Conservation (phyloP, 768 basidiomycete species). For the Podaxis sp. region DNA sequence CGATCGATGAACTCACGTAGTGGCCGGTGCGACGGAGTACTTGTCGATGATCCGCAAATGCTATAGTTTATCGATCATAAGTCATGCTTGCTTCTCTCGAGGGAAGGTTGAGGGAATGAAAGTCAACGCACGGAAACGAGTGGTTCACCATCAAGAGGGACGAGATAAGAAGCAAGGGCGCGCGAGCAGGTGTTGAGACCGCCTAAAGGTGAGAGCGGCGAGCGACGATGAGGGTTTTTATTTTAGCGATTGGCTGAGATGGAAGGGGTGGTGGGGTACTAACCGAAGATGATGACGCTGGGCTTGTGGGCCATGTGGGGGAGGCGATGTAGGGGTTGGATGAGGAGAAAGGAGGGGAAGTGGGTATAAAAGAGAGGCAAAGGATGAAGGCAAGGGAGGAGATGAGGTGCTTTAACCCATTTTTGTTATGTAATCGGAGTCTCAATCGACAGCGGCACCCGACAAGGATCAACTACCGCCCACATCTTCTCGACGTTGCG, state of each 20-base stretch:
- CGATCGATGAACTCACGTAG: slow-evolving; percentile 27
- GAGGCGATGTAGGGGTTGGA: neutral
- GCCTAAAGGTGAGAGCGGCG: slow-evolving; percentile 41
- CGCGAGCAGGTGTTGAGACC: slow-evolving; percentile 81
- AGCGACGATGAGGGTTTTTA: neutral
- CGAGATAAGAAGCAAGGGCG: slow-evolving; percentile 63
- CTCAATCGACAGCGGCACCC: slow-evolving; percentile 12
- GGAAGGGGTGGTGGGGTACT: neutral
- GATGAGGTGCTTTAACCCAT: slow-evolving; percentile 9
- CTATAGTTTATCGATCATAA: slow-evolving; percentile 17
- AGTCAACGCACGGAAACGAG: slow-evolving; percentile 64
- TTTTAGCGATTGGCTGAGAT: slow-evolving; percentile 7
- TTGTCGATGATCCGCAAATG: slow-evolving; percentile 29
- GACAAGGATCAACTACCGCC: slow-evolving; percentile 17
- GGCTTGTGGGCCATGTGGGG: slow-evolving; percentile 11
- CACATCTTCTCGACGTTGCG: slow-evolving; percentile 10
- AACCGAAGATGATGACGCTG: slow-evolving; percentile 14
- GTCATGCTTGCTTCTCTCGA: neutral
- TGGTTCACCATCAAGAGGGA: slow-evolving; percentile 65
- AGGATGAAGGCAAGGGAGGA: slow-evolving; percentile 1
- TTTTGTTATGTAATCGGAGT: slow-evolving; percentile 15
- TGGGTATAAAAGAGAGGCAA: slow-evolving; percentile 2
- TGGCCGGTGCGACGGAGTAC: slow-evolving; percentile 34
- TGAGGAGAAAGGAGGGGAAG: neutral
- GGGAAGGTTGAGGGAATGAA: neutral